Base-by-base conservation (phyloP, 768 basidiomycete genomes). In the Suillus subaureus region DNA sequence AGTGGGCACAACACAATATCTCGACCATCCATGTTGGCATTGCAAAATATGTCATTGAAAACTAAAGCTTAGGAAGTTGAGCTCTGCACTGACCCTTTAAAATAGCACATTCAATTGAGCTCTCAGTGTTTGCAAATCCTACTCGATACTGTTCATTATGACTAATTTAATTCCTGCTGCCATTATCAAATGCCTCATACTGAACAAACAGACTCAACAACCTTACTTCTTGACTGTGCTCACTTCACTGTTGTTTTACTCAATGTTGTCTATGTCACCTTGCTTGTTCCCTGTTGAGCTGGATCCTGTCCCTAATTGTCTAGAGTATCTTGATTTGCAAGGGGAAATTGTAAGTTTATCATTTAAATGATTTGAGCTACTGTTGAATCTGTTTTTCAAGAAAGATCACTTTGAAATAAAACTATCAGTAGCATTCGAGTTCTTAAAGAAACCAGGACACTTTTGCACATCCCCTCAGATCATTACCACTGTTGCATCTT, bases 261-360 rank as follows among this genome's bases (percentile, higher is more conserved):
- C 23, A 49, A 47, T 47, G 23, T 23, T 47, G n/a, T 47, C 47
- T 47, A 47, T 49, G 47, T 49, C 47, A 26, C 47, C 47, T 49
- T 12, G 6, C 47, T 49, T 15, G 23, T 49, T 49, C 47, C 47
- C 47, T 49, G 47, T 49, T 26, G 47, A 49, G 47, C 47, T 49
- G 12, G 47, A 49, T 49, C 23, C 47, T 49, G 23, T 49, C 23
- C 47, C 23, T 49, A 49, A 26, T 15, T 4, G 4, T 54, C 31
- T 54, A 5, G 18, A 54, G 3, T 33, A 54, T 31, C 52, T 54
- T 18, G 52, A 54, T 33, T 21, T 54, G 18, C 31, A 54, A 31
- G 52, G 52, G 5, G 52, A 54, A 31, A 31, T 54, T 31, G 31
- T 54, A 54, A 54, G 52, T 54, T 54, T 54, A 54, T 54, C 52